phyloP scores from a whole-genome alignment of 2,329 filamentous ascomycete species.

The Ophiostoma pallidulum region DNA sequence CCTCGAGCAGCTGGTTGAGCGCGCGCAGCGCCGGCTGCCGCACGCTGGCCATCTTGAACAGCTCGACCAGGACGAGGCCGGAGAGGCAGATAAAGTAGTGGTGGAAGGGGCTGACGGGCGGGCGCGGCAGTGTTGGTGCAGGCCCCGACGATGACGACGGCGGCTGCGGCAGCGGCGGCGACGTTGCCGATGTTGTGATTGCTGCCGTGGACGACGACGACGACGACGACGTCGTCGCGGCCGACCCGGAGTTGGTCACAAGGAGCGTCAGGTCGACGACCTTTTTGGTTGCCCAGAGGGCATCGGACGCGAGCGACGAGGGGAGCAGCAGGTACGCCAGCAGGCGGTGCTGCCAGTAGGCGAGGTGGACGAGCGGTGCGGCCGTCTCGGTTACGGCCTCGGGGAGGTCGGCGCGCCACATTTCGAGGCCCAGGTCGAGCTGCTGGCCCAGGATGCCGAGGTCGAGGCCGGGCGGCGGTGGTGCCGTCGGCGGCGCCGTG shows the following conservation, averaged over 20 bases:
- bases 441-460: slow-evolving; percentile 36
- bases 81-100: slow-evolving; percentile 52
- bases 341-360: slow-evolving; percentile 61
- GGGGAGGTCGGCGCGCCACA: slow-evolving; percentile 57
- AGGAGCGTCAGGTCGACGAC: slow-evolving; percentile 46
- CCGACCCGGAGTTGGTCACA: slow-evolving; percentile 22
- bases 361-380: slow-evolving; percentile 52
- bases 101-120: slow-evolving; percentile 52
- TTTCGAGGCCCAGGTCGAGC: slow-evolving; percentile 50
- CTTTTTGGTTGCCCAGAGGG: slow-evolving; percentile 51
- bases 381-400: slow-evolving; percentile 41
- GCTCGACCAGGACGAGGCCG: slow-evolving; percentile 43
- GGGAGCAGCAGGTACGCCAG: slow-evolving; percentile 53
- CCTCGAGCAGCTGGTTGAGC: slow-evolving; percentile 47
- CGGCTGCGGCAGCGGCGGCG: too few relatives aligned
- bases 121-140: too few relatives aligned
- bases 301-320: slow-evolving; percentile 43
- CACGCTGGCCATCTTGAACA: slow-evolving; percentile 43
- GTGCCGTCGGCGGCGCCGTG: slow-evolving; percentile 12
- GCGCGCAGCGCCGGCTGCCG: slow-evolving; percentile 45
- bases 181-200: too few relatives aligned
- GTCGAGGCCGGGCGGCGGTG: slow-evolving; percentile 30
- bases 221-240: slow-evolving; percentile 23
- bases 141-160: too few relatives aligned
- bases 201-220: not conserved